phyloP scores from a whole-genome alignment of 345 rosid species.

The Salix dunnii region DNA sequence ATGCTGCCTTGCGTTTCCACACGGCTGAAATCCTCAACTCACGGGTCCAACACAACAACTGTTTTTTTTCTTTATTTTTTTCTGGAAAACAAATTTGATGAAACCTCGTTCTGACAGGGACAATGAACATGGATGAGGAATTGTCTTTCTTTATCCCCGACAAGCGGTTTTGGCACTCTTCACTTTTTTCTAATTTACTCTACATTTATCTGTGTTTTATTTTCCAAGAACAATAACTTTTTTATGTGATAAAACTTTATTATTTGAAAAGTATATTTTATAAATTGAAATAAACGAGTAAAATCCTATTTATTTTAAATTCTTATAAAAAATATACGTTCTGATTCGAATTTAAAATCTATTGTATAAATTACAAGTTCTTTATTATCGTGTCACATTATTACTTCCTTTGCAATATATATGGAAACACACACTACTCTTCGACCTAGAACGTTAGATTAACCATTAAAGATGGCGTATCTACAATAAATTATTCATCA shows the following conservation, averaged over 20 bases:
- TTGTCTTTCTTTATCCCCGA: constrained; percentile 14
- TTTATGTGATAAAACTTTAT: too few species aligned
- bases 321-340: too few species aligned
- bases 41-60: not conserved
- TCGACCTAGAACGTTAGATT: constrained; percentile 7
- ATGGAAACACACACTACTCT: not conserved
- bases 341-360: too few species aligned
- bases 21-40: not conserved
- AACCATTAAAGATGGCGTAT: constrained; percentile 6
- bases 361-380: too few species aligned
- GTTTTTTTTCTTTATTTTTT: not conserved
- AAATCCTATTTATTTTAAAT: accelerated
- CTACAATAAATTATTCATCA: constrained; percentile 15
- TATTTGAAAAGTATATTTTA: too few species aligned
- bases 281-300: too few species aligned
- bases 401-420: too few species aligned
- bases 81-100: constrained; percentile 14
- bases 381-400: too few species aligned
- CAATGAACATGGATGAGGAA: constrained; percentile 39
- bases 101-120: constrained; percentile 33
- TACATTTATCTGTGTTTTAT: not conserved
- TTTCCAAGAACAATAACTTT: not conserved
- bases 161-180: constrained; percentile 33
- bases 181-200: not conserved
- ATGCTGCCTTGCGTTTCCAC: not conserved